Evolutionary conservation across 352 stramenopile genomes (phyloP), one percentile per base, ranked within the genome.

Genomic region (Pythium vanterpoolii): DNA sequence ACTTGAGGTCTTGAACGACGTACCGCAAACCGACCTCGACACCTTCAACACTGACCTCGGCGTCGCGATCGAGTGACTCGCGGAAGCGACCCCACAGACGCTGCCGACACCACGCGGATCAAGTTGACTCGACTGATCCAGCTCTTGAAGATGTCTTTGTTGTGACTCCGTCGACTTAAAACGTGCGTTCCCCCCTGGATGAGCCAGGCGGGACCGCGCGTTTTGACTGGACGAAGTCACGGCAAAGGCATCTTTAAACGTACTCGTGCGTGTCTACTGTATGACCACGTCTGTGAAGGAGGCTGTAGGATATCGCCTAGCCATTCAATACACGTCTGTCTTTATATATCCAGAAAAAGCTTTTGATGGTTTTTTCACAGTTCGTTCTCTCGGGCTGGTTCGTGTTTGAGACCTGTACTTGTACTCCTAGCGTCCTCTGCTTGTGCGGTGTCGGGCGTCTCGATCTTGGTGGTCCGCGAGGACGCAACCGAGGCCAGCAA

Each of bases 401-500:
- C 38, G n/a, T n/a, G 4, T 23, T 6, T 14, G 11, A 2, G 2
- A 9, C 16, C 33, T 18, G 5, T 38, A 14, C 5, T 38, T 18
- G 11, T 14, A 14, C 4, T 38, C 11, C 33, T 14, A 18, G 33
- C 3, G 33, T 38, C 36, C 14, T 33, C 44, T 14, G 5, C 24
- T 36, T 33, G 44, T 19, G 21, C 19, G 38, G 8, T 47, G 21
- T 47, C 43, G 26, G 10, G 8, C 4, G 27, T 19, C 18, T 33
- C 24, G 3, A 42, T 28, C 51, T 30, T 60, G 6, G 40, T 7
- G 21, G n/a, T n/a, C 5, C 45, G 55, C 16, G 55, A 39, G 0
- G 55, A 48, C 26, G 55, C 55, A 7, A 62, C 55, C 4, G 55
- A 55, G 18, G 55, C 55, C 34, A 62, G 33, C 44, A 62, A 26